Evolutionary conservation across 345 rosid genomes (phyloP), one percentile per base, ranked within the genome.

Genomic region (Ceriops tagal): DNA sequence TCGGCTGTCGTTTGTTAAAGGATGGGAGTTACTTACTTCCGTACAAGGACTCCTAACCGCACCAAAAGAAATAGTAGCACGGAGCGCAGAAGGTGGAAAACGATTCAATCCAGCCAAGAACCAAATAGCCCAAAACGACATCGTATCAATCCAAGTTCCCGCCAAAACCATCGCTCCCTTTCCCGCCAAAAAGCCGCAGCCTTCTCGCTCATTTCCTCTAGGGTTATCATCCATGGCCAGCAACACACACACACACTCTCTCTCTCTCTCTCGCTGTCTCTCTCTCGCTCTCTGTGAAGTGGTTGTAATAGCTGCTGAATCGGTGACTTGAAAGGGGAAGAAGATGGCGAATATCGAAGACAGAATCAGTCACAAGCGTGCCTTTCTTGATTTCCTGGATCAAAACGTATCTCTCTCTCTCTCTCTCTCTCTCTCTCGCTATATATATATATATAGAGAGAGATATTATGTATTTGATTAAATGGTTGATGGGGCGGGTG

Each of bases 311-410:
- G 43, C 8, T 35, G 62, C 18, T 3, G 60, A 19, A n/a, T 6
- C 32, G 5, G 22, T 4, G 7, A 64, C 63, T 20, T 24, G 32
- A 27, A 58, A 15, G 11, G 46, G 53, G 47, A 16, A 62, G 53
- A 32, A 62, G 27, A 87, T 88, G 95, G 93, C 86, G 67, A 73
- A 76, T n/a, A 82, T 83, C 37, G 92, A 89, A 43, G 95, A 87
- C 61, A 80, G 78, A 68, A 78, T 76, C 77, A 90, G 84, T 71
- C 86, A 87, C 88, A 89, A 86, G 96, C 85, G 97, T 56, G 96
- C 89, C 68, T 86, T 95, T 56, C 65, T 81, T 28, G 89, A 86
- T 22, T 95, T 95, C 74, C 72, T 95, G 7, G 96, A 92, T 66
- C 86, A 86, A 66, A 84, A 82, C 73, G 98, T 93, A 75, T 24